Evolutionary conservation across 2,329 filamentous ascomycete genomes (phyloP).

Genomic region (Trichoderma sp.): DNA sequence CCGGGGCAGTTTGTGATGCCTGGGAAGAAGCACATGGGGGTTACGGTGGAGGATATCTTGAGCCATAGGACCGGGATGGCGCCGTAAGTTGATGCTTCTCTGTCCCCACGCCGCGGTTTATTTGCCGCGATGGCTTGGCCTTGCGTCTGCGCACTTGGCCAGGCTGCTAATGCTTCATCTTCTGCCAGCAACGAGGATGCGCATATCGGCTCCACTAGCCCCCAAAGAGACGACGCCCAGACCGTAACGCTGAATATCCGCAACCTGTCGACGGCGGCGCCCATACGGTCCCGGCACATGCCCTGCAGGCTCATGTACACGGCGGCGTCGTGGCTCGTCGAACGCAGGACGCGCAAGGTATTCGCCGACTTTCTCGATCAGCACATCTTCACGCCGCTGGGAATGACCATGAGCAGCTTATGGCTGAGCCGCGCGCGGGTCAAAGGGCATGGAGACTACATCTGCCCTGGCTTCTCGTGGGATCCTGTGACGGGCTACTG

Average conservation of each 20-base stretch:
- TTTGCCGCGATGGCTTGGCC: neutral
- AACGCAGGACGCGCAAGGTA: slow-evolving; percentile 28
- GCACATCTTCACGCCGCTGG: slow-evolving; percentile 35
- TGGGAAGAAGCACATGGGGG: slow-evolving; percentile 27
- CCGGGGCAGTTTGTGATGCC: slow-evolving; percentile 37
- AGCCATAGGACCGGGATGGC: slow-evolving; percentile 37
- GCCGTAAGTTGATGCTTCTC: slow-evolving; percentile 27
- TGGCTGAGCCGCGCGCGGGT: slow-evolving; percentile 30
- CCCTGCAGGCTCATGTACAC: slow-evolving; percentile 40
- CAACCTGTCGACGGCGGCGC: slow-evolving; percentile 34
- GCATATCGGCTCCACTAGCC: slow-evolving; percentile 31
- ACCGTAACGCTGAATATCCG: slow-evolving; percentile 37
- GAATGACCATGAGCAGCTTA: slow-evolving; percentile 36
- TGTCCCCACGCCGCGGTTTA: neutral
- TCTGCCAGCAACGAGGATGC: slow-evolving; percentile 34
- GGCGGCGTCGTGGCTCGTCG: slow-evolving; percentile 34
- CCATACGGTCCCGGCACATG: slow-evolving; percentile 33
- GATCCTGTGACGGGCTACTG: slow-evolving; percentile 24
- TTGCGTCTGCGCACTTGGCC: no score
- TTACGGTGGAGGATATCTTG: slow-evolving; percentile 36
- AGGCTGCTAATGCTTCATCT: neutral
- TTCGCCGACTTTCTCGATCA: slow-evolving; percentile 34
- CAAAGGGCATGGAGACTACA: slow-evolving; percentile 32
- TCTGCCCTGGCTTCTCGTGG: slow-evolving; percentile 33
- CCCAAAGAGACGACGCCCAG: slow-evolving; percentile 31